Conservation (phyloP, 768 basidiomycete genomes). For the Suillus hirtellus region DNA sequence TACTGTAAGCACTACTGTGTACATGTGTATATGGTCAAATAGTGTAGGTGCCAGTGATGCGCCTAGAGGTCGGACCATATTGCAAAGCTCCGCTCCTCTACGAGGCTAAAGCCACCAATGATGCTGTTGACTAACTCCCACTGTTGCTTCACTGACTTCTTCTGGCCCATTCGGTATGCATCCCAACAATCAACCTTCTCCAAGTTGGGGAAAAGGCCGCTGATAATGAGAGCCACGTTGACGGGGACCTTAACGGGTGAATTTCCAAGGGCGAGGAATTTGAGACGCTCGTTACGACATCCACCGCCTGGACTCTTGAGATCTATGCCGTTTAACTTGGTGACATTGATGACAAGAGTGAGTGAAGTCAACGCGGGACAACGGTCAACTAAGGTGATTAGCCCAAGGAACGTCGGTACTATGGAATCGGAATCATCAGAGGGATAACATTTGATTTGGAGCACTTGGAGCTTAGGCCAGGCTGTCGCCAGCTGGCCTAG, state of each 20-base stretch:
- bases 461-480: slow-evolving; percentile 25
- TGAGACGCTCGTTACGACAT: background rate
- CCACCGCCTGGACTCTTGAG: background rate
- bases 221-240: slow-evolving; percentile 18
- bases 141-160: background rate
- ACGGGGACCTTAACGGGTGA: slow-evolving; percentile 16
- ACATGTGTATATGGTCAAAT: background rate
- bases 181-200: slow-evolving; percentile 25
- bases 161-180: slow-evolving; percentile 9
- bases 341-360: slow-evolving; percentile 24
- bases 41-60: background rate
- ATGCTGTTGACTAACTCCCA: background rate
- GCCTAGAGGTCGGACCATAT: background rate
- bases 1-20: too few relatives aligned
- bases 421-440: slow-evolving; percentile 8
- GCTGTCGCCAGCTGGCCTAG: slow-evolving; percentile 18
- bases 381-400: slow-evolving; percentile 12
- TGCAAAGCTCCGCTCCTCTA: background rate
- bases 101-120: background rate
- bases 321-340: background rate
- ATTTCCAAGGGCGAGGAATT: slow-evolving; percentile 21
- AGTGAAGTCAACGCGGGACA: slow-evolving; percentile 20
- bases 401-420: slow-evolving; percentile 21
- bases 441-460: slow-evolving; percentile 19
- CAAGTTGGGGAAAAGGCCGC: slow-evolving; percentile 20